Base-by-base conservation (phyloP, 2,329 filamentous ascomycete genomes). In the Colletotrichum sp. region DNA sequence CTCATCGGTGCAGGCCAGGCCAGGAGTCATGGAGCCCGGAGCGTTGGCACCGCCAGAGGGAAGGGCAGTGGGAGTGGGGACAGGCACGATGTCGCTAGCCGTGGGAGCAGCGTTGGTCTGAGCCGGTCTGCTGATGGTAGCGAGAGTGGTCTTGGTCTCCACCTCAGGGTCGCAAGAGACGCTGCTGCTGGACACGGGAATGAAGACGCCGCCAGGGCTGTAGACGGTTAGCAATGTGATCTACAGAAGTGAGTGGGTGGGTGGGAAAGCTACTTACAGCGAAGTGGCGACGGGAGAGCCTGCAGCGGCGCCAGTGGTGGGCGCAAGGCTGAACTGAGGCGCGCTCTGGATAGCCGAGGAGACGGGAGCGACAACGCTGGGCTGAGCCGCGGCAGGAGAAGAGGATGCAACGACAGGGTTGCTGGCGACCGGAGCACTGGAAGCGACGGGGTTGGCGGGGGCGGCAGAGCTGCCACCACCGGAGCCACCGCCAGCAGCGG, bases 1-100 rank as follows among this genome's bases (percentile, higher is more conserved):
- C 79, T 93, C 91, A 6, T 83, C 74, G 39, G 80, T 83, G 84
- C 92, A 93, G 24, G 86, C 70, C 16, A 87, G 83, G 36, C 86
- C 87, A 8, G 85, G 80, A 26, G 81, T 78, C 64, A 81, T 81
- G 71, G 79, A 80, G 55, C 85, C 83, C 15, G 72, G 63, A 30
- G 78, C 80, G 76, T 75, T 78, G 62, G 77, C 78, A 26, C 77
- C 75, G 34, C 76, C 77, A 26, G 74, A 24, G 10, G 76, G 69
- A 62, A 60, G 66, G 49, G 36, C 18, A 65, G 72, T 72, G n/a
- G 57, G 71, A 59, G 69, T 52, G 10, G 67, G 68, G 24, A 62
- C 28, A 15, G 73, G 18, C 21, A 44, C 62, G 21, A 64, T 64
- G 34, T 64, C 59, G 34, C 39, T 57, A 30, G 66, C n/a, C 7